Evolutionary conservation across 768 basidiomycete species (phyloP).

Genomic region (Boletus fagicola): DNA sequence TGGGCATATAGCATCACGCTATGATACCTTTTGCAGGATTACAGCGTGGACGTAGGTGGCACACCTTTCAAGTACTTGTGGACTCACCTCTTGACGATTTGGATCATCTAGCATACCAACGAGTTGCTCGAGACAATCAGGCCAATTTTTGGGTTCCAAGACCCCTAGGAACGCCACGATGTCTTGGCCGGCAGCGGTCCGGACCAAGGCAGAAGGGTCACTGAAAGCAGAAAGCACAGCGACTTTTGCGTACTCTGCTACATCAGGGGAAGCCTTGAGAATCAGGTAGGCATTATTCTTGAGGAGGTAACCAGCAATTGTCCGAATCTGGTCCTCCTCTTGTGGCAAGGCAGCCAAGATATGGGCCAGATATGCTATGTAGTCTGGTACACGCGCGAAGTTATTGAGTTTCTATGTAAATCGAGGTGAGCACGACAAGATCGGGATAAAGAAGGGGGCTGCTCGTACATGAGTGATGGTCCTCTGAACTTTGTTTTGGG

Average conservation of each 20-base stretch:
- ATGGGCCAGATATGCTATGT: constrained; percentile 93
- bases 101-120: constrained; percentile 79
- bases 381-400: constrained; percentile 88
- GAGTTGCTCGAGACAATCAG: constrained; percentile 86
- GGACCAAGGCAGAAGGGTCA: constrained; percentile 81
- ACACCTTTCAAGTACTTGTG: neutral
- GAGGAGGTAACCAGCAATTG: constrained; percentile 93
- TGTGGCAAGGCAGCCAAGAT: constrained; percentile 78
- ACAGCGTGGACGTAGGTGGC: neutral
- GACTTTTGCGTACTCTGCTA: constrained; percentile 70
- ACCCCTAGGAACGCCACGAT: constrained; percentile 87
- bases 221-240: constrained; percentile 79
- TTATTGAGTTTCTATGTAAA: constrained; percentile 73
- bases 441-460: constrained; percentile 18
- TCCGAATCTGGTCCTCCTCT: constrained; percentile 90
- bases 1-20: neutral
- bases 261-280: constrained; percentile 61
- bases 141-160: constrained; percentile 91
- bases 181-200: constrained; percentile 91
- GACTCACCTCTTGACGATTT: constrained; percentile 83
- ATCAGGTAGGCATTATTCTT: constrained; percentile 92
- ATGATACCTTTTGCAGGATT: constrained; percentile 1
- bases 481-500: constrained; percentile 67
- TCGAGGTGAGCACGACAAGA: constrained; percentile 20
- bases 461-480: constrained; percentile 75